Evolutionary conservation across 495 filamentous ascomycete genomes (phyloP), one percentile per base, ranked within the genome.

Genomic region (Hyaloscypha variabilis): DNA sequence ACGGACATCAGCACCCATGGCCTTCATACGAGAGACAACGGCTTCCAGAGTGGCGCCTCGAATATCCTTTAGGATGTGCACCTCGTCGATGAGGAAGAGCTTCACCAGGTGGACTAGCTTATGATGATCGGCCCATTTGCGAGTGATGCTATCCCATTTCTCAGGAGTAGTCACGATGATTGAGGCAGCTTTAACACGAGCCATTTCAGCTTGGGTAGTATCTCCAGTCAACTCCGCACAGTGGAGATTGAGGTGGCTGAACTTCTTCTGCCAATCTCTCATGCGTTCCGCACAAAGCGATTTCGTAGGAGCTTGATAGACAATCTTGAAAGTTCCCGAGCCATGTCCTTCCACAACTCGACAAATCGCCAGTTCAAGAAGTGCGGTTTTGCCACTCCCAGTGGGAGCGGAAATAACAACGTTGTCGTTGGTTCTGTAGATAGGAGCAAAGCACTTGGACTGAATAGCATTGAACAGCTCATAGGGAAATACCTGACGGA

Each of bases 91-190:
- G 23, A 99, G 83, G 62, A 97, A 97, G 0, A 99, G 77, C 70
- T 92, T 92, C 28, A 99, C 88, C 67, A 97, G 78, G 67, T 92
- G 85, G 77, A 98, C 87, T 25, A 99, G 79, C 68, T 83, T 91
- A 56, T 82, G 82, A 71, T 98, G 92, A 69, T 98, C 95, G 69
- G 91, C 88, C 95, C 95, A 99, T 75, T 93, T 95, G 31, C 95
- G 84, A 1, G 95, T 99, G 75, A 99, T 90, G 64, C 92, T 96
- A 75, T 99, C 95, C 95, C 95, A 99, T 74, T 99, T 99, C 76
- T 99, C 95, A 1, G 95, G 95, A 0, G 95, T 99, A 0, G 95
- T 98, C 57, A 99, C 88, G 64, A 99, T 97, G 63, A 99, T 93
- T 58, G 89, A 90, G 39, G 94, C 94, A 69, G 79, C 87, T 60